Percentiles rank a stretch among this genome's conserved stretches.
These are phyloP conservation scores for Rhazya stricta DNA, from an alignment of 257 asterid species.

Conservation along the genomic window DNA sequence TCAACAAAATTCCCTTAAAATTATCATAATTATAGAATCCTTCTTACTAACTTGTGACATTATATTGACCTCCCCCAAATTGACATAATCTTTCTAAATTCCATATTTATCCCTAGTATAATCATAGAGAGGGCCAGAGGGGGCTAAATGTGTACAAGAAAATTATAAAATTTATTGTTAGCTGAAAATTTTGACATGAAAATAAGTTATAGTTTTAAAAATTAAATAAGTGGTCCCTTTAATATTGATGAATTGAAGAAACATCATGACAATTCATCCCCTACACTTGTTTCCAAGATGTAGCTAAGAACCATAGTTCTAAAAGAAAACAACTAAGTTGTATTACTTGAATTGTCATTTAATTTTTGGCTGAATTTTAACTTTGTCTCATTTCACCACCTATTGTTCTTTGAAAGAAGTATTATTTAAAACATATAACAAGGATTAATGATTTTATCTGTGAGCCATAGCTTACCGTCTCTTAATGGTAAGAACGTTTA, in stretches of 20 bases:
- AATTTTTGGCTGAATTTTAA: too few species aligned
- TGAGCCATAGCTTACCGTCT: too few species aligned
- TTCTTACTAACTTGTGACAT: not conserved
- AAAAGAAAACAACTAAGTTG: not conserved
- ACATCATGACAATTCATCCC: not conserved
- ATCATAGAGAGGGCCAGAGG: not conserved
- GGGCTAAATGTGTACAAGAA: not conserved
- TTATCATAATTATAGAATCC: not conserved
- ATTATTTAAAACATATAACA: too few species aligned
- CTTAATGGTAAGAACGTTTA: too few species aligned
- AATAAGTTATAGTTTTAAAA: not conserved
- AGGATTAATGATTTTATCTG: too few species aligned
- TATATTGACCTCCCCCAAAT: not conserved
- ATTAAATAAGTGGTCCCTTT: not conserved
- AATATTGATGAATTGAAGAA: not conserved
- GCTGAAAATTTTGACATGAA: not conserved
- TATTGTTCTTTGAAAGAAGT: too few species aligned
- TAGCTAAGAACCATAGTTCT: not conserved
- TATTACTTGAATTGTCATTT: too few species aligned
- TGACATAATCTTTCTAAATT: not conserved
- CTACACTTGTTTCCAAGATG: not conserved
- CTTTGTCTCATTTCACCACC: too few species aligned
- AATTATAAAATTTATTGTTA: not conserved
- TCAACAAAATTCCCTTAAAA: not conserved
- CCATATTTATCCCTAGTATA: not conserved